Conservation (phyloP, 2,329 filamentous ascomycete species). For the Trichoderma semiorbis region DNA sequence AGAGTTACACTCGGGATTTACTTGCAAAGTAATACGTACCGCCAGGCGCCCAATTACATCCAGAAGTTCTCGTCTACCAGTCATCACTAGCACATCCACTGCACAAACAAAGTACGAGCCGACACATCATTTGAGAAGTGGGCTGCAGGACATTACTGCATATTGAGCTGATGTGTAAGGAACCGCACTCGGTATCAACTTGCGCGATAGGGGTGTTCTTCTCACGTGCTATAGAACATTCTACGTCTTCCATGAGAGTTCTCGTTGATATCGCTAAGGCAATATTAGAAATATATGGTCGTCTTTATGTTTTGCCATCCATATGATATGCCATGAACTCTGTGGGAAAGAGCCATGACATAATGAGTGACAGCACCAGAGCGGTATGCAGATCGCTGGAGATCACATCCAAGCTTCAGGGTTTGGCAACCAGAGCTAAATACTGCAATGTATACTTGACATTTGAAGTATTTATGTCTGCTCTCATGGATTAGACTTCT, state of each 20-base stretch:
- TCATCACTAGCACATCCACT: neutral
- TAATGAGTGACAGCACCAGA: neutral
- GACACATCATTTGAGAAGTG: neutral
- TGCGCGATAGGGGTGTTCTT: neutral
- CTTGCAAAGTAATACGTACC: neutral
- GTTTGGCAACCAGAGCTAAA: neutral
- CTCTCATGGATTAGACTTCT: neutral
- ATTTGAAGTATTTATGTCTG: neutral
- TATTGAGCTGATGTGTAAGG: neutral
- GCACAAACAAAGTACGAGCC: neutral
- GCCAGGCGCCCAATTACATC: neutral
- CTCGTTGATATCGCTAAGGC: neutral
- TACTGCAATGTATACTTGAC: neutral
- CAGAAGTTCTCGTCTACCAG: neutral
- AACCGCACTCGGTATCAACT: neutral
- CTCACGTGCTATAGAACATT: neutral
- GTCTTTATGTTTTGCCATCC: neutral
- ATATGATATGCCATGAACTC: rapidly evolving
- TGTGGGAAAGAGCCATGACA: neutral
- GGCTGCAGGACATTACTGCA: neutral
- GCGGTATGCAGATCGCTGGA: neutral
- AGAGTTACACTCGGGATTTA: neutral
- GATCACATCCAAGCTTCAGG: rapidly evolving
- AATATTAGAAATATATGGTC: neutral
- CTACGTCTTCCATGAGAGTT: neutral